Conservation (phyloP, 805 yeast genomes). For the Yarrowia osloensis region DNA sequence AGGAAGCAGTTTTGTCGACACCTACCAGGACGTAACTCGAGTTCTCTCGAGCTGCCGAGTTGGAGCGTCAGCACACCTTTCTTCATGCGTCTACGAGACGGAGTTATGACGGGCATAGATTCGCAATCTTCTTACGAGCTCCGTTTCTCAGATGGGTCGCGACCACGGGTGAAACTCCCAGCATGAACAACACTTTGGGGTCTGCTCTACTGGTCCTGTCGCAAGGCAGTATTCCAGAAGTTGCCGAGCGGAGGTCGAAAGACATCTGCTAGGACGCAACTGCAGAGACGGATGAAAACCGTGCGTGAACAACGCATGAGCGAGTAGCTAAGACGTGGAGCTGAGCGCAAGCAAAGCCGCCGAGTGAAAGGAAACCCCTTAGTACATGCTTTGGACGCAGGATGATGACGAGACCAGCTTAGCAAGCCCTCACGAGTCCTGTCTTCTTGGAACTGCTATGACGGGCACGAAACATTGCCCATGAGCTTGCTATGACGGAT, state of each 20-base stretch:
- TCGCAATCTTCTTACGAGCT: background rate
- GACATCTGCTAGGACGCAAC: background rate
- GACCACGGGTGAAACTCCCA: too few species aligned
- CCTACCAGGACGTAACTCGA: too few species aligned
- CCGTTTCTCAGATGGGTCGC: background rate
- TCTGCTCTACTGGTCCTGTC: background rate
- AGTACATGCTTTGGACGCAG: background rate
- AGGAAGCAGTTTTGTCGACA: background rate
- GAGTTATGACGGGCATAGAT: background rate
- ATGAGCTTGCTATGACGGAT: background rate
- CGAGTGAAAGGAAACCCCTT: background rate
- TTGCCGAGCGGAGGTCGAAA: background rate
- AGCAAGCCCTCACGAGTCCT: background rate
- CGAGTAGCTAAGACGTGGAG: background rate
- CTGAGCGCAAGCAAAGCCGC: background rate
- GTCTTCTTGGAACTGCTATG: background rate
- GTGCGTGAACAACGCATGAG: background rate
- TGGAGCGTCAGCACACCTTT: too few species aligned
- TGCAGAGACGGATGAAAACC: background rate
- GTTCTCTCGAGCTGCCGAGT: too few species aligned
- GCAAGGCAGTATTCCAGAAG: background rate
- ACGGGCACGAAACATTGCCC: constrained; percentile 9
- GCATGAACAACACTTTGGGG: too few species aligned
- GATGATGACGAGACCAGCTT: background rate
- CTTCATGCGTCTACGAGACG: too few species aligned